Conservation (phyloP, 805 yeast genomes). For the Ogataea polymorpha region DNA sequence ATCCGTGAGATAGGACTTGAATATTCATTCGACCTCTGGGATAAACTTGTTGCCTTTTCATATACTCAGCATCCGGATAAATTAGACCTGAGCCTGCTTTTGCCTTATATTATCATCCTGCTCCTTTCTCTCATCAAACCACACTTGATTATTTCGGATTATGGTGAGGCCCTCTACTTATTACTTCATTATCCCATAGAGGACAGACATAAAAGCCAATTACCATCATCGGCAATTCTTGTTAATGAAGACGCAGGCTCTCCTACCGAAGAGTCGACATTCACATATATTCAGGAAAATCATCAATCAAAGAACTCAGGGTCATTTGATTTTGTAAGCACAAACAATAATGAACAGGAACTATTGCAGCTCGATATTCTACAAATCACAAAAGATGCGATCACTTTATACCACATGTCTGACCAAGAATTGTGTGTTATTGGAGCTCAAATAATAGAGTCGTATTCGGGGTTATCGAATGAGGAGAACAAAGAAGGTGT, state of each 20-base stretch:
- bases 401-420: slow-evolving; percentile 15
- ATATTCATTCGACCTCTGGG: slow-evolving; percentile 44
- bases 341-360: not conserved
- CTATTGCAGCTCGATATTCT: slow-evolving; percentile 12
- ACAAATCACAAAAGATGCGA: slow-evolving; percentile 20
- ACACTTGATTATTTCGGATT: slow-evolving; percentile 46
- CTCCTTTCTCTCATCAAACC: slow-evolving; percentile 42
- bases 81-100: slow-evolving; percentile 31
- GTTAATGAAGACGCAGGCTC: slow-evolving; percentile 12
- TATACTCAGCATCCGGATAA: slow-evolving; percentile 14
- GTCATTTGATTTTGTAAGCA: slow-evolving; percentile 8
- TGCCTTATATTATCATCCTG: slow-evolving; percentile 41
- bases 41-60: slow-evolving; percentile 39
- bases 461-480: slow-evolving; percentile 22
- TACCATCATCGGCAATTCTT: slow-evolving; percentile 16
- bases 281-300: slow-evolving; percentile 25
- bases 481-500: slow-evolving; percentile 18
- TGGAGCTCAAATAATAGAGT: slow-evolving; percentile 18
- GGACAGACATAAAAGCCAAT: slow-evolving; percentile 5
- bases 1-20: slow-evolving; percentile 45
- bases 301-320: slow-evolving; percentile 14
- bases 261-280: slow-evolving; percentile 14
- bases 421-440: slow-evolving; percentile 11
- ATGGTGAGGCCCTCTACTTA: slow-evolving; percentile 47
- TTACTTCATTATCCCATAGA: slow-evolving; percentile 46